Evolutionary conservation across 2,329 filamentous ascomycete species (phyloP).

Genomic region (Sporothrix sp.): DNA sequence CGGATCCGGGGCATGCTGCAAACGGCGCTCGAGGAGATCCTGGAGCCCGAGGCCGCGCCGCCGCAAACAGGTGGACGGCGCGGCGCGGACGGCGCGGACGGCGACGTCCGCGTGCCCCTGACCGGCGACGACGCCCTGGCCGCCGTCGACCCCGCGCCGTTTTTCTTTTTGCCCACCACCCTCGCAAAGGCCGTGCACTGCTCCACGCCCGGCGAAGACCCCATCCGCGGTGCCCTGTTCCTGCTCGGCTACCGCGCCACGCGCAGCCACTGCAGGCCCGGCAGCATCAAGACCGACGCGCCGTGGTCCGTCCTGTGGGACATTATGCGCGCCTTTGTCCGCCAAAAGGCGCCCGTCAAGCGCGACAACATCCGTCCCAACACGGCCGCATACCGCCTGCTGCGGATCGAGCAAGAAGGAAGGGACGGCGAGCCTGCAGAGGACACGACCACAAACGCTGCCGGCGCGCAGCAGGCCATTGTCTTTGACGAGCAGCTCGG

Average conservation of each 20-base stretch:
- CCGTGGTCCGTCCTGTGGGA: constrained; percentile 88
- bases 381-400: constrained; percentile 63
- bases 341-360: constrained; percentile 70
- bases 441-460: constrained; percentile 17
- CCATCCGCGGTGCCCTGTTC: constrained; percentile 70
- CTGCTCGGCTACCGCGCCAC: constrained; percentile 74
- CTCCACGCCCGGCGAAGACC: constrained; percentile 66
- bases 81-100: not conserved
- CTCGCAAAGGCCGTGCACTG: constrained; percentile 72
- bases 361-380: constrained; percentile 57
- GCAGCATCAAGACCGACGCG: constrained; percentile 88
- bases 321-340: constrained; percentile 83
- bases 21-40: constrained; percentile 70
- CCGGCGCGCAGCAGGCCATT: constrained; percentile 30
- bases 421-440: constrained; percentile 1
- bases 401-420: constrained; percentile 34
- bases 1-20: constrained; percentile 87
- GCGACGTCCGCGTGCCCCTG: constrained; percentile 12
- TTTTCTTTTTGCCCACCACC: constrained; percentile 72
- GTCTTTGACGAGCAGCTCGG: constrained; percentile 74
- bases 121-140: constrained; percentile 32
- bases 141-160: constrained; percentile 63
- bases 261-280: constrained; percentile 79
- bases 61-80: no score
- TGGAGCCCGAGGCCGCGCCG: constrained; percentile 48